Evolutionary conservation across 768 basidiomycete species (phyloP).

Genomic region (Psilocybe subaeruginosa): DNA sequence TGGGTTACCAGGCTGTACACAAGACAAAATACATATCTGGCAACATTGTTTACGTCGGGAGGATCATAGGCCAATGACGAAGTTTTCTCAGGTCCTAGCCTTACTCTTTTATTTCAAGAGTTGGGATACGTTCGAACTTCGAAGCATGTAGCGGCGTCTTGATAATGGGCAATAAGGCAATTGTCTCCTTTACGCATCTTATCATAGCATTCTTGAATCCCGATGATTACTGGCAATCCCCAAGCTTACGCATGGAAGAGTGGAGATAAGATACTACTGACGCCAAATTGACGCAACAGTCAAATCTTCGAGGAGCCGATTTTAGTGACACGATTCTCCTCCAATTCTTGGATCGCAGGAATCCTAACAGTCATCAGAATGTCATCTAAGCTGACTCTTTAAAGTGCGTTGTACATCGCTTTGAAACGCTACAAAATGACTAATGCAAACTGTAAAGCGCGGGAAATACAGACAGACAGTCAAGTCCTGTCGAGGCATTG

Average conservation of each 20-base stretch:
- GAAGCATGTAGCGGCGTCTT: not conserved
- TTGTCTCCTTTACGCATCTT: not conserved
- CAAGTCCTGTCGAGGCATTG: too few relatives aligned
- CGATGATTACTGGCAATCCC: not conserved
- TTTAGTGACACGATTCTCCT: too few relatives aligned
- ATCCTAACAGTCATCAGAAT: too few relatives aligned
- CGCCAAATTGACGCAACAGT: not conserved
- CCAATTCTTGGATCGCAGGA: too few relatives aligned
- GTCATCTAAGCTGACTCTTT: too few relatives aligned
- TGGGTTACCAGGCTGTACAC: not conserved
- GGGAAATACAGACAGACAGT: too few relatives aligned
- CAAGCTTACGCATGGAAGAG: not conserved
- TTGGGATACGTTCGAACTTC: not conserved
- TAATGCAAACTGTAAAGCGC: too few relatives aligned
- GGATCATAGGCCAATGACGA: constrained; percentile 17
- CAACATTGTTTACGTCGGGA: constrained; percentile 10
- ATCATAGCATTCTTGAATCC: not conserved
- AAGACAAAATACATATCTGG: not conserved
- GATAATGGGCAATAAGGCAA: not conserved
- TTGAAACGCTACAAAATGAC: too few relatives aligned
- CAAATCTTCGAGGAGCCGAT: too few relatives aligned
- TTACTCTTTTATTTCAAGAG: not conserved
- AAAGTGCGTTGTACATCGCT: too few relatives aligned
- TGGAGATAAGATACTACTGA: not conserved
- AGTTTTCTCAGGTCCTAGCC: not conserved